Conservation (phyloP, 179 eudicot species). For the Beta macrorhiza region DNA sequence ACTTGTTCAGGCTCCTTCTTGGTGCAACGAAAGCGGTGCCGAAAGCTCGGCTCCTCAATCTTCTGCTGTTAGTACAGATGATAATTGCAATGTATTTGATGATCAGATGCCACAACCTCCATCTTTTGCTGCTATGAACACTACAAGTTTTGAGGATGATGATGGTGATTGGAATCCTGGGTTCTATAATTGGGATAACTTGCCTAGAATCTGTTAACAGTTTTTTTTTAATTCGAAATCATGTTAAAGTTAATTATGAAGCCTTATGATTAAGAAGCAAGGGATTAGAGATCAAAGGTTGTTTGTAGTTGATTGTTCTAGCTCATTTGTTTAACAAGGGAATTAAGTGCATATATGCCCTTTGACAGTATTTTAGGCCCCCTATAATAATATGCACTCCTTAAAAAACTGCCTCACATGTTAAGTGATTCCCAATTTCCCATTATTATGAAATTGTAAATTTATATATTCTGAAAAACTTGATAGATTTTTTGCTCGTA, state of each 20-base stretch:
- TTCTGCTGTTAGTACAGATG: slow-evolving; percentile 34
- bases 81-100: slow-evolving; percentile 29
- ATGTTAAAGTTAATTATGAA: background rate
- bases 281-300: background rate
- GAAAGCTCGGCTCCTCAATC: slow-evolving; percentile 38
- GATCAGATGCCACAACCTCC: slow-evolving; percentile 25
- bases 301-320: slow-evolving; percentile 8
- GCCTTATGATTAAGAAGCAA: background rate
- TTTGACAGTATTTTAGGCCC: background rate
- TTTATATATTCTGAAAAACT: background rate
- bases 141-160: slow-evolving; percentile 26
- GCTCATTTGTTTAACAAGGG: slow-evolving; percentile 11
- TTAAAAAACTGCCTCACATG: background rate
- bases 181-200: slow-evolving; percentile 39
- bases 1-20: slow-evolving; percentile 30
- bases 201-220: slow-evolving; percentile 44
- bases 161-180: slow-evolving; percentile 33
- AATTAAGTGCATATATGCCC: slow-evolving; percentile 18
- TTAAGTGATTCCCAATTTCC: slow-evolving; percentile 8
- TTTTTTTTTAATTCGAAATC: background rate
- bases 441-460: background rate
- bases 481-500: too few relatives aligned
- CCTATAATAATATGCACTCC: slow-evolving; percentile 4
- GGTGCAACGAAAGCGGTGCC: slow-evolving; percentile 31
- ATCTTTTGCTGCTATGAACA: slow-evolving; percentile 23